Base-by-base conservation (phyloP, 2,329 filamentous ascomycete species). In the Colletotrichum theobromicola region DNA sequence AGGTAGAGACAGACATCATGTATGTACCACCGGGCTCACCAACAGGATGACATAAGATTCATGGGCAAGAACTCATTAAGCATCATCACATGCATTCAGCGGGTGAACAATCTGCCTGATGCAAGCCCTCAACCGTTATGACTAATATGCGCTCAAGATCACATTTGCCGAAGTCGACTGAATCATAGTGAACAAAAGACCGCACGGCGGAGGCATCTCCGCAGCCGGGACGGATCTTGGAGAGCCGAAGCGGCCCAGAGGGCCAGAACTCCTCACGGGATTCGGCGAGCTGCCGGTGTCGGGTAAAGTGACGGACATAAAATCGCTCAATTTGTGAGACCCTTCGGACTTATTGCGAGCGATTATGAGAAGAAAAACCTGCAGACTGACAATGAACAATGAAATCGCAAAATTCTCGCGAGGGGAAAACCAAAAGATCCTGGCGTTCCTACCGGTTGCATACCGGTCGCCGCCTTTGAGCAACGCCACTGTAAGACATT, bases 291-390 rank as follows among this genome's bases (percentile, higher is more conserved):
- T 62, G 57, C 66, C 66, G 30, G 7, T 32, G 21, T 70, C 28
- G 21, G 57, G 57, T n/a, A 16, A 60, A 18, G 57, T 60, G n/a
- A 5, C 30, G 30, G 30, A 60, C 57, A 34, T 60, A 57, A 71
- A 73, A 70, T 70, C 66, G 70, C 70, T 73, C 66, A 72, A 16
- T 10, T 35, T 24, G 55, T 42, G 42, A n/a, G 62, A 58, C 21
- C 21, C 50, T 70, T 63, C 46, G 58, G 58, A 34, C 66, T 46
- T 70, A 26, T 64, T 63, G 46, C 26, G 21, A 28, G 24, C 18
- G 10, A 35, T 18, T 32, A 60, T 60, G 57, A 60, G 13, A 35
- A 34, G 28, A 32, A 32, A 32, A 32, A 10, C 32, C 4, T 60
- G 32, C 57, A 35, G 42, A 21, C n/a, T 16, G 57, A 21, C 30